These are phyloP conservation scores for Pterocarpus santalinus DNA, from an alignment of 306 rosid genomes.

Conservation along the genomic window DNA sequence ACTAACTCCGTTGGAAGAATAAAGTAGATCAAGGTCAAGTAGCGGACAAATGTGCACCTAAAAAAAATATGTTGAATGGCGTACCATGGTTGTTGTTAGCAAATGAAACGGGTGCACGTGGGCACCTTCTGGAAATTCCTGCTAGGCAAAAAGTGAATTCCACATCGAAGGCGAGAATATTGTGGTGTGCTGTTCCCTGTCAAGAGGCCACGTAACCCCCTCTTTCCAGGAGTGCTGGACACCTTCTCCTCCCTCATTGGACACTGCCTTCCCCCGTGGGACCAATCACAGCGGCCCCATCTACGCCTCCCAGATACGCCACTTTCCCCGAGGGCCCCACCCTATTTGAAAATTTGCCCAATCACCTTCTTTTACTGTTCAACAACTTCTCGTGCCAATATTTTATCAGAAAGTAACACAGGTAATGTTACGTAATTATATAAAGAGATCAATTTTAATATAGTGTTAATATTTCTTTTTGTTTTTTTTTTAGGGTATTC, in stretches of 20 bases:
- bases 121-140: conserved; percentile 48
- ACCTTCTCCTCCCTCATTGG: conserved; percentile 49
- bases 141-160: conserved; percentile 35
- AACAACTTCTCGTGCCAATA: background rate
- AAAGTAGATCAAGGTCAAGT: no score
- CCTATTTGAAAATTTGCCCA: conserved; percentile 42
- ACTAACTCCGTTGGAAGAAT: no score
- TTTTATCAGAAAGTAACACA: background rate
- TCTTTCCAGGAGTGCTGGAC: conserved; percentile 56
- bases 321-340: conserved; percentile 39
- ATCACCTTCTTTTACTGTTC: conserved; percentile 25
- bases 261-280: conserved; percentile 21
- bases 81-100: conserved; percentile 31
- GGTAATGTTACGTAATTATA: no score
- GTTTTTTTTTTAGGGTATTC: no score
- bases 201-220: conserved; percentile 67
- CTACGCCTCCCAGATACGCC: conserved; percentile 57
- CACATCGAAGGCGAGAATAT: conserved; percentile 60
- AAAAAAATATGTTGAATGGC: no score
- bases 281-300: conserved; percentile 51
- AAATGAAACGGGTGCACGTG: conserved; percentile 56
- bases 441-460: no score
- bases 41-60: no score
- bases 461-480: no score
- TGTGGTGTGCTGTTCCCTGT: conserved; percentile 55